A percentile compares a stretch with the other conserved stretches of the same genome.
phyloP scores from a whole-genome alignment of 306 rosid species.

The Begonia peltatifolia region DNA sequence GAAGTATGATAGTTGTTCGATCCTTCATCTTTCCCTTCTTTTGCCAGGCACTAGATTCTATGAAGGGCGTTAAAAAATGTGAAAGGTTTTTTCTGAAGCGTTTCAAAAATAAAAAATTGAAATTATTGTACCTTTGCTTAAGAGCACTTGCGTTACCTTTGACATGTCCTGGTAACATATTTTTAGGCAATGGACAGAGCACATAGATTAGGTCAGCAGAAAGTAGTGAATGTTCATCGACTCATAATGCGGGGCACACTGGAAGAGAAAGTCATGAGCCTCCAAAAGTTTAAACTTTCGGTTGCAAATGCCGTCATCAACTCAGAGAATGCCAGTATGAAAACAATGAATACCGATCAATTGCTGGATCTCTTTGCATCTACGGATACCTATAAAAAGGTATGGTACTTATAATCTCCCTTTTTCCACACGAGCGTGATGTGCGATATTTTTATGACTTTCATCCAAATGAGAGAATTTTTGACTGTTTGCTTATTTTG shows the following conservation, averaged over 20 bases:
- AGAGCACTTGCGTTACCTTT: too few species aligned
- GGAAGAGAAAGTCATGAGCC: constrained; percentile 96
- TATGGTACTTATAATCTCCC: constrained; percentile 6
- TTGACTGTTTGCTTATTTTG: too few species aligned
- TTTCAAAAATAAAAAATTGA: too few species aligned
- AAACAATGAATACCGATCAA: constrained; percentile 98
- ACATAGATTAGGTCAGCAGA: constrained; percentile 91
- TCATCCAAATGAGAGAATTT: too few species aligned
- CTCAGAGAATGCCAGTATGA: constrained; percentile 90
- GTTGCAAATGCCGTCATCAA: constrained; percentile 94
- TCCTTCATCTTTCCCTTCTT: too few species aligned
- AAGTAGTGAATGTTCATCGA: constrained; percentile 90
- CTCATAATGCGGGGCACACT: constrained; percentile 96
- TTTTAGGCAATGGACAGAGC: constrained; percentile 97
- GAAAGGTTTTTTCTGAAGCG: too few species aligned
- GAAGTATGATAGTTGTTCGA: too few species aligned
- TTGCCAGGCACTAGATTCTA: too few species aligned
- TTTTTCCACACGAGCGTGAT: too few species aligned
- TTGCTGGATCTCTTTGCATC: constrained; percentile 90
- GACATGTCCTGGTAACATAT: not conserved
- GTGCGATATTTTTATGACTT: too few species aligned
- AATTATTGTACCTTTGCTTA: too few species aligned
- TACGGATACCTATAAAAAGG: constrained; percentile 64
- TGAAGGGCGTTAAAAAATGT: too few species aligned
- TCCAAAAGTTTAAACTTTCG: constrained; percentile 76